phyloP scores from a whole-genome alignment of 495 filamentous ascomycete genomes.

The Aspergillus mulundensis region DNA sequence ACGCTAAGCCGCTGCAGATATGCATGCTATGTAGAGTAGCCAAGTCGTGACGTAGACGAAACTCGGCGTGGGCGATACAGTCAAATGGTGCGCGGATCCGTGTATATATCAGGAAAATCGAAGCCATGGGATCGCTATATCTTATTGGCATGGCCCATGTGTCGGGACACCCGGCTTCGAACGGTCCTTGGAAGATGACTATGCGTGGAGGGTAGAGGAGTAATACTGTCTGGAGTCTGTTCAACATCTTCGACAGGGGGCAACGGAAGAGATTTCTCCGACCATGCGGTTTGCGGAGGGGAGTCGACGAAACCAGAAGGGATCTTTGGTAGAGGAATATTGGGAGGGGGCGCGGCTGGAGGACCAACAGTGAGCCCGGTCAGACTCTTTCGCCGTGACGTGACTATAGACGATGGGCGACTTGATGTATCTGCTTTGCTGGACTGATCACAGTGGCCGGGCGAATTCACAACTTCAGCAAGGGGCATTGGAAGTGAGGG shows the following conservation, averaged over 20 bases:
- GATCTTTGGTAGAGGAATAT: constrained; percentile 58
- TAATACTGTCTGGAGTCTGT: not conserved
- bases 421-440: not conserved
- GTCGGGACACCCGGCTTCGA: not conserved
- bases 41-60: not conserved
- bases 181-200: not conserved
- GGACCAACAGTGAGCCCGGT: constrained; percentile 55
- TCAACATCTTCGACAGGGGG: constrained; percentile 1
- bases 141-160: not conserved
- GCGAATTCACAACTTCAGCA: not conserved
- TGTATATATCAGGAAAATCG: not conserved
- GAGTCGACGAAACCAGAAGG: constrained; percentile 31
- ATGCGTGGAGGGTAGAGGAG: not conserved
- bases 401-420: constrained; percentile 7
- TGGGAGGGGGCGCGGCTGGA: constrained; percentile 60
- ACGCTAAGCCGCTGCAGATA: constrained; percentile 8
- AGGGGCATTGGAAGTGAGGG: not conserved
- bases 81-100: not conserved
- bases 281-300: not conserved
- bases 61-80: too few species aligned
- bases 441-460: not conserved
- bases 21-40: constrained; percentile 1
- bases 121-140: not conserved
- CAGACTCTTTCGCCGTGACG: constrained; percentile 50
- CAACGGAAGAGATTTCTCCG: not conserved